Conservation (phyloP, 768 basidiomycete genomes). For the Tricholoma terreum region DNA sequence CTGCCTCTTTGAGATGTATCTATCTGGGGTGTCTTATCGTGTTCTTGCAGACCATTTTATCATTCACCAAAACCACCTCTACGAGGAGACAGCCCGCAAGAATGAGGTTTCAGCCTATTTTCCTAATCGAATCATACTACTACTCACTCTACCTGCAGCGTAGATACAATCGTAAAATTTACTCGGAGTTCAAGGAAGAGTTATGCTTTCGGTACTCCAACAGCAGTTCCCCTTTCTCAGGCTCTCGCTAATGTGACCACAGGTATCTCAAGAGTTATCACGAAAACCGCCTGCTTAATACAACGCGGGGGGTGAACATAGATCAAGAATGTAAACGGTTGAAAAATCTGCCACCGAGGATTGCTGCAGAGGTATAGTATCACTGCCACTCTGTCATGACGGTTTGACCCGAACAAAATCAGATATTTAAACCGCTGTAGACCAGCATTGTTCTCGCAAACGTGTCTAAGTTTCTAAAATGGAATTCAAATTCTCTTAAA, state of each 20-base stretch:
- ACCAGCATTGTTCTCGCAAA: too few relatives aligned
- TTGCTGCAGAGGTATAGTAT: constrained; percentile 35
- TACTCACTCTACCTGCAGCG: constrained; percentile 40
- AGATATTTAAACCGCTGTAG: background rate
- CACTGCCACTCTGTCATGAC: background rate
- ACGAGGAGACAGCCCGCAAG: constrained; percentile 71
- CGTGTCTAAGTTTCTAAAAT: too few relatives aligned
- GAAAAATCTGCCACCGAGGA: constrained; percentile 43
- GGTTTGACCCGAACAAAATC: background rate
- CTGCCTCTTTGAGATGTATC: constrained; percentile 87
- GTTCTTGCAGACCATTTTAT: constrained; percentile 87
- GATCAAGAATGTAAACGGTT: constrained; percentile 64
- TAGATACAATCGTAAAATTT: constrained; percentile 72
- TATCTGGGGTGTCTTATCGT: constrained; percentile 80
- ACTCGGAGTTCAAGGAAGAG: constrained; percentile 77
- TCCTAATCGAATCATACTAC: background rate
- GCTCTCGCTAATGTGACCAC: background rate
- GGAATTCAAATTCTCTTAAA: too few relatives aligned
- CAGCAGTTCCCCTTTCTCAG: background rate
- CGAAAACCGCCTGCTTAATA: constrained; percentile 47
- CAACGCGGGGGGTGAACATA: constrained; percentile 50
- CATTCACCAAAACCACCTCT: constrained; percentile 82
- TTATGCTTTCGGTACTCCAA: constrained; percentile 56
- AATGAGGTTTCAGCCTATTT: constrained; percentile 51
- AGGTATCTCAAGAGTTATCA: constrained; percentile 66